A percentile compares a stretch with the other conserved stretches of the same genome.
These are phyloP conservation scores for Trebouxiophyceae sp. DNA, from an alignment of 163 green algal genomes.

Conservation along the genomic window DNA sequence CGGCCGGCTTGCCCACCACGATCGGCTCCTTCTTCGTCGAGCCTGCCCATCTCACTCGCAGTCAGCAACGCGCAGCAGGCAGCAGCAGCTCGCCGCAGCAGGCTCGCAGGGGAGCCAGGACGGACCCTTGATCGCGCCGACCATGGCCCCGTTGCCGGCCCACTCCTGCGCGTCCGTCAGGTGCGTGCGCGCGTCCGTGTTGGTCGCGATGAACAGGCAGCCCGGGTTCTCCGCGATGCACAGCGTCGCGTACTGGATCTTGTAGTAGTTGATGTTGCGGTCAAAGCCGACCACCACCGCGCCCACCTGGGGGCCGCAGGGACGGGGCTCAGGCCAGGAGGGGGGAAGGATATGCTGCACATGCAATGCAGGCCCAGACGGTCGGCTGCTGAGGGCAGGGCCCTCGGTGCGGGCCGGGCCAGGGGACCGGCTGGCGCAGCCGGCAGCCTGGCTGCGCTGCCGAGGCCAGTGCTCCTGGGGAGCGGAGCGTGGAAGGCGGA, in stretches of 20 bases:
- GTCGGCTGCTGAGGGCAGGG: too few species aligned
- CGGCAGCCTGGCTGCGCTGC: too few species aligned
- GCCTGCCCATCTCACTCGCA: conserved; percentile 38
- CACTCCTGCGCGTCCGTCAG: conserved; percentile 94
- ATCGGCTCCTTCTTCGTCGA: conserved; percentile 86
- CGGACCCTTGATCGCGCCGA: conserved; percentile 70
- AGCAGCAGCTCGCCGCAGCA: too few species aligned
- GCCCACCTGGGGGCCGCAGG: conserved; percentile 70
- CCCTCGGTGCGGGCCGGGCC: too few species aligned
- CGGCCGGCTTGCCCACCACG: conserved; percentile 90
- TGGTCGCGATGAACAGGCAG: conserved; percentile 94
- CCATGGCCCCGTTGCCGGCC: conserved; percentile 93
- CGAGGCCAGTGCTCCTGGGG: too few species aligned
- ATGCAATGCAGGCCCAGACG: too few species aligned
- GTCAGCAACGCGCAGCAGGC: too few species aligned
- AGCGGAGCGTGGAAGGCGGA: conserved; percentile 1
- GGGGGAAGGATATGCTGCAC: too few species aligned
- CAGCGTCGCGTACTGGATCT: conserved; percentile 96
- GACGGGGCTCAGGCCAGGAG: too few species aligned
- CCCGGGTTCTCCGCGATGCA: conserved; percentile 96
- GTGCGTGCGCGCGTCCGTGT: conserved; percentile 94
- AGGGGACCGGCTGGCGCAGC: background rate
- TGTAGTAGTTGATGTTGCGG: conserved; percentile 99
- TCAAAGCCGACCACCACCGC: conserved; percentile 97
- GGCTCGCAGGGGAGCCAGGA: too few species aligned